Base-by-base conservation (phyloP, 768 basidiomycete genomes). In the Plicaturopsis crispa region DNA sequence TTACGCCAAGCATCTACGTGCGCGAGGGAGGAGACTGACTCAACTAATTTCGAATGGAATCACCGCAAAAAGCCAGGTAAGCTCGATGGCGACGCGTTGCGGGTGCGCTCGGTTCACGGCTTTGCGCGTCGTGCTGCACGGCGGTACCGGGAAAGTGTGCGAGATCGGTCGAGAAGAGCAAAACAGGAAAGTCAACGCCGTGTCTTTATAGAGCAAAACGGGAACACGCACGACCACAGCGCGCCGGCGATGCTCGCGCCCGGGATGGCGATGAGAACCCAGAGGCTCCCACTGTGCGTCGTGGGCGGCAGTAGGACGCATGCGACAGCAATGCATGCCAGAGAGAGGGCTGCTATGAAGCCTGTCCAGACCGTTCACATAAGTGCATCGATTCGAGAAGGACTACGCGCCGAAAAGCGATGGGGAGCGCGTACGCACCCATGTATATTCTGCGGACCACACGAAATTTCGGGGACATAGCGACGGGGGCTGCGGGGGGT, bases 21-120 rank as follows among this genome's bases (percentile, higher is more conserved):
- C 6, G 6, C n/a, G 17, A 21, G 14, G 17, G 14, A n/a, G 17
- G 38, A 19, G 18, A 28, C 24, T 17, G 37, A 23, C 56, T 69
- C 52, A 45, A 70, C 74, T 56, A 40, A 75, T 57, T 44, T 73
- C 64, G 42, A 76, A 77, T 13, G 74, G 74, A 24, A 73, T 61
- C 31, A 75, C 53, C 24, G 63, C 48, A 30, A 73, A 69, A 16
- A 69, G 46, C 35, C 65, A 63, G 17, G 70, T 55, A 1, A 43
- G 56, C 46, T 75, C 74, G 23, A 64, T 52, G 16, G 65, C 65
- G 20, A 76, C 67, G n/a, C 65, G 54, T 48, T 76, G 74, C 4
- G 56, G 50, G n/a, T 49, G 26, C 26, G 10, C 26, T 28, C 26
- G 8, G 32, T 48, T 46, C 20, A 59, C 31, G 26, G 10, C 48